These are phyloP conservation scores for Apiospora sp. DNA, from an alignment of 2,329 filamentous ascomycete species.

Conservation along the genomic window DNA sequence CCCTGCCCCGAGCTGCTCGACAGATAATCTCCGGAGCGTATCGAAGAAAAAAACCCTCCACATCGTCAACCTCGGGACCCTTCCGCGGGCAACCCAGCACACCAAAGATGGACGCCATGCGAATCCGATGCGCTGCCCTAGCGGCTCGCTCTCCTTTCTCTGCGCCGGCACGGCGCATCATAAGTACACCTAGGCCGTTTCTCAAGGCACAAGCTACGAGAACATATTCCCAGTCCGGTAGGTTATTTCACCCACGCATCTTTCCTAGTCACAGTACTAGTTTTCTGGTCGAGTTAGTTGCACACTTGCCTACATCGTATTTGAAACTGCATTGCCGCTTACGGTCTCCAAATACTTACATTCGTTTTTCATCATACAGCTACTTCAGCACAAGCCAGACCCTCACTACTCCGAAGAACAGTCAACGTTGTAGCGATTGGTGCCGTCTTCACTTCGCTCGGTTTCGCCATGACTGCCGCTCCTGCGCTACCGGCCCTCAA, in stretches of 20 bases:
- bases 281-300: neutral
- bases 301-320: slow-evolving; percentile 22
- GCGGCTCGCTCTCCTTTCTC: slow-evolving; percentile 14
- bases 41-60: slow-evolving; percentile 9
- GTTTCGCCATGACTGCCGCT: slow-evolving; percentile 64
- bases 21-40: slow-evolving; percentile 13
- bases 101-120: slow-evolving; percentile 14
- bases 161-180: slow-evolving; percentile 11
- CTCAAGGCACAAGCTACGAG: neutral
- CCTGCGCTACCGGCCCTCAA: slow-evolving; percentile 59
- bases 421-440: slow-evolving; percentile 55
- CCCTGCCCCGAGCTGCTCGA: neutral
- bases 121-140: slow-evolving; percentile 14
- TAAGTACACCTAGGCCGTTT: slow-evolving; percentile 6
- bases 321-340: neutral
- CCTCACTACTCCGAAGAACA: slow-evolving; percentile 53
- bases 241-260: neutral
- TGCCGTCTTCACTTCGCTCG: slow-evolving; percentile 55
- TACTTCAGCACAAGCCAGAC: neutral
- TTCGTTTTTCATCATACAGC: slow-evolving; percentile 33
- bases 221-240: slow-evolving; percentile 15
- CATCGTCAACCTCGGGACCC: slow-evolving; percentile 16
- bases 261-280: neutral
- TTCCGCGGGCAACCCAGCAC: slow-evolving; percentile 19
- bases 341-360: slow-evolving; percentile 29